Evolutionary conservation across 2,329 filamentous ascomycete genomes (phyloP), one percentile per base, ranked within the genome.

Genomic region (Pseudopyricularia cyperi): DNA sequence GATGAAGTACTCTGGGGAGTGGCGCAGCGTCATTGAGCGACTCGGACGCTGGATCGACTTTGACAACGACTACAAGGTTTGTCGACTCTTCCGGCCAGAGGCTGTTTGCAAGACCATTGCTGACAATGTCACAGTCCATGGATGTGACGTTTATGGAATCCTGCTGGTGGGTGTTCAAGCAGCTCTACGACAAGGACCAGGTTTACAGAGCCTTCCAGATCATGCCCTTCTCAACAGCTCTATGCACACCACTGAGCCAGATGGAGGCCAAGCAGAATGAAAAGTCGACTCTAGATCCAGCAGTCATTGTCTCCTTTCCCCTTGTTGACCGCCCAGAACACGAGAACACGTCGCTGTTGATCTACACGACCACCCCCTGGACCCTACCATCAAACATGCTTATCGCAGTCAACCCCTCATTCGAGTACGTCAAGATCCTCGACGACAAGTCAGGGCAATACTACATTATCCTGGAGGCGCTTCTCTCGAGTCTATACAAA

Each of bases 1-100:
- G 59, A 95, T 96, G 88, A 80, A 87, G 62, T 96, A 86, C 65
- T 82, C 88, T 11, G 68, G 75, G 15, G 90, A 96, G 66, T 97
- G 91, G 91, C 39, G 39, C 6, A 4, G 39, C 2, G 15, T 46
- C 7, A 85, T 88, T 60, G 82, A 85, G 52, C 70, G 84, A 53
- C 64, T 88, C 48, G 85, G 84, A 48, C 75, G 85, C 53, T 88
- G 85, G 85, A 85, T 88, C 60, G 85, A 88, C 66, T 87, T 88
- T 60, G 84, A 88, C 63, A 84, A 85, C 58, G 84, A 88, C 62
- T 89, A 88, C 71, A 88, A 88, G 73, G 37, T 42, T 42, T 42
- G n/a, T 42, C 32, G 32, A 7, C 32, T 7, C 12, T n/a, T 28
- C 24, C 11, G n/a, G n/a, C n/a, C n/a, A n/a, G n/a, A n/a, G n/a